Evolutionary conservation across 2,329 filamentous ascomycete species (phyloP), one percentile per base, ranked within the genome.

Genomic region (Penicillium brasilianum): DNA sequence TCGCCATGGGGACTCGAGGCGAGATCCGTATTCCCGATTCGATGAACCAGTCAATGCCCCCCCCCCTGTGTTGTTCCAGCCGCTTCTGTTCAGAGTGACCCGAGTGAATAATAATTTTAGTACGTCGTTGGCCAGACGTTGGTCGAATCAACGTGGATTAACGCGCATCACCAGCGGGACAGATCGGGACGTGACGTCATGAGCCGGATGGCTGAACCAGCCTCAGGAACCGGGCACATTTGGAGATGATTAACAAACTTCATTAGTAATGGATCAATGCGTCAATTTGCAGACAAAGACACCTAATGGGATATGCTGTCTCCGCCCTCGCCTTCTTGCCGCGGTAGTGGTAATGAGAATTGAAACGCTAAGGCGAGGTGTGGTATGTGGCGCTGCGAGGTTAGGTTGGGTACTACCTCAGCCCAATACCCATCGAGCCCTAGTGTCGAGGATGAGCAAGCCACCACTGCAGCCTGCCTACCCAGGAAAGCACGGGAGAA

Each of bases 181-280:
- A 22, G 36, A 53, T 52, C 50, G 46, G 58, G 18, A 20, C 8
- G 41, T 66, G 65, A 67, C 65, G 65, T 67, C 65, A 66, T 61
- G 4, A n/a, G 28, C 22, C 22, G 16, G 37, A 7, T 39, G 30
- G 41, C 58, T 61, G 13, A 51, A 57, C 44, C 32, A 30, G 34
- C 28, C 32, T 53, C 60, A 63, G 63, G 55, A 59, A 63, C 64
- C 39, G 44, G 46, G 49, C n/a, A 48, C 41, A 48, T 28, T 10
- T 13, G 39, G 18, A 7, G 10, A 48, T 48, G n/a, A 48, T 16
- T 30, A 48, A 28, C 13, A 28, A 16, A 48, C 25, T 28, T 16
- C 28, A 7, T 28, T 30, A 13, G 44, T 48, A 16, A 48, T 28
- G 25, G 14, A 41, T 48, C 44, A 30, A 22, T 48, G 22, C 46